These are phyloP conservation scores for Apophysomyces sp. DNA, from an alignment of 371 early-diverging fungal species.

Conservation along the genomic window DNA sequence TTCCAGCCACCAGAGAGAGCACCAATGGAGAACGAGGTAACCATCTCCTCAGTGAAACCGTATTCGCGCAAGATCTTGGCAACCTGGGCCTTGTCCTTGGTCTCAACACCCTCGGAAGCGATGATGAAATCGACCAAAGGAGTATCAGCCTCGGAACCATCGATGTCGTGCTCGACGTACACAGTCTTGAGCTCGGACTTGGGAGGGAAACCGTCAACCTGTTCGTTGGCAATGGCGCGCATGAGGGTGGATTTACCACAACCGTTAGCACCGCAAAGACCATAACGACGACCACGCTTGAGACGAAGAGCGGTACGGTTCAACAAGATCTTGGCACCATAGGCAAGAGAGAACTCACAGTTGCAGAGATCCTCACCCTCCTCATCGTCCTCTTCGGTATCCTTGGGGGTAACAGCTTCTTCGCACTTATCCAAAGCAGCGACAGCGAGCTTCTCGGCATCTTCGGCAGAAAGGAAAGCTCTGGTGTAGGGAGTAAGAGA, in stretches of 20 bases:
- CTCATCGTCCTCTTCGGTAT: conserved; percentile 57
- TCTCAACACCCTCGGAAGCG: conserved; percentile 54
- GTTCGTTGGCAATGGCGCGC: conserved; percentile 76
- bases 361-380: conserved; percentile 79
- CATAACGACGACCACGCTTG: conserved; percentile 80
- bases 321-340: conserved; percentile 81
- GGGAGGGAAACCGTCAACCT: conserved; percentile 80
- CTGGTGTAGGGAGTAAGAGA: conserved; percentile 57
- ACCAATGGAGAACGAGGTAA: conserved; percentile 61
- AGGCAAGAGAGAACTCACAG: conserved; percentile 79
- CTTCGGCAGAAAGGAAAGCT: conserved; percentile 52
- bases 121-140: conserved; percentile 68
- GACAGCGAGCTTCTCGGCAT: conserved; percentile 28
- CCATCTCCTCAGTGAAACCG: conserved; percentile 71
- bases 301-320: conserved; percentile 75
- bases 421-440: conserved; percentile 40
- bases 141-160: conserved; percentile 71
- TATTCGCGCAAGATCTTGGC: conserved; percentile 59
- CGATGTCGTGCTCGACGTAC: conserved; percentile 77
- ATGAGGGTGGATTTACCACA: conserved; percentile 89
- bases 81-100: conserved; percentile 51
- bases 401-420: conserved; percentile 41
- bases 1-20: conserved; percentile 89
- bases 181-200: conserved; percentile 67
- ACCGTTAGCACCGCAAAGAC: conserved; percentile 85